A percentile compares a stretch with the other conserved stretches of the same genome.
phyloP scores from a whole-genome alignment of 2,329 filamentous ascomycete genomes.

The Penicillium italicum region DNA sequence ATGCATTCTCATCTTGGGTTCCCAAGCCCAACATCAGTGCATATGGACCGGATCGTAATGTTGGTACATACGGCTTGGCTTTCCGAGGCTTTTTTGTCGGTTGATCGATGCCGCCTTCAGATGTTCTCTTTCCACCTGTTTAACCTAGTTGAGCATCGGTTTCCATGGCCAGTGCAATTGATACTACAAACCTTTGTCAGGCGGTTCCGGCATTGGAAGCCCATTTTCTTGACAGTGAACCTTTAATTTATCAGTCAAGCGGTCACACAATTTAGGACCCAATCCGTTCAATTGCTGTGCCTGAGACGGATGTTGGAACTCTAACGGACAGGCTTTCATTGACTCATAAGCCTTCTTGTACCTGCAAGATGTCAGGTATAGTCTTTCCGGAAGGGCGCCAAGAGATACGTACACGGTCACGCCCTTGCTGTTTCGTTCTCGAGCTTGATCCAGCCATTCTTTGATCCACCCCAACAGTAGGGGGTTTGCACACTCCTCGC shows the following conservation, averaged over 20 bases:
- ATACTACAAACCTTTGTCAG: constrained; percentile 40
- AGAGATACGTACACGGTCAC: constrained; percentile 47
- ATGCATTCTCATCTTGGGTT: constrained; percentile 53
- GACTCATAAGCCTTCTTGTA: constrained; percentile 75
- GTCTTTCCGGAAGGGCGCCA: not conserved
- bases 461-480: constrained; percentile 70
- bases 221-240: constrained; percentile 63
- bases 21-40: constrained; percentile 67
- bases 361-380: constrained; percentile 34
- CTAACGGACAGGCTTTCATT: constrained; percentile 68
- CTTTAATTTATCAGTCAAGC: constrained; percentile 58
- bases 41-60: constrained; percentile 69
- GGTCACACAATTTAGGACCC: constrained; percentile 66
- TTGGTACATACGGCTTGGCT: constrained; percentile 67
- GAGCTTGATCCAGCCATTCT: constrained; percentile 70
- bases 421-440: constrained; percentile 67
- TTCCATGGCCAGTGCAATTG: constrained; percentile 9
- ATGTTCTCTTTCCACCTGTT: constrained; percentile 30
- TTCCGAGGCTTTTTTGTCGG: constrained; percentile 55
- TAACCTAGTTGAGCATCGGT: constrained; percentile 11
- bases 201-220: constrained; percentile 62
- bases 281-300: constrained; percentile 70
- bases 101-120: constrained; percentile 32
- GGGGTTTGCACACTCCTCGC: constrained; percentile 60
- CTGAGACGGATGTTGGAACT: constrained; percentile 69